Base-by-base conservation (phyloP, 1,284 basidiomycete species). In the Xerocomus amazonicus region DNA sequence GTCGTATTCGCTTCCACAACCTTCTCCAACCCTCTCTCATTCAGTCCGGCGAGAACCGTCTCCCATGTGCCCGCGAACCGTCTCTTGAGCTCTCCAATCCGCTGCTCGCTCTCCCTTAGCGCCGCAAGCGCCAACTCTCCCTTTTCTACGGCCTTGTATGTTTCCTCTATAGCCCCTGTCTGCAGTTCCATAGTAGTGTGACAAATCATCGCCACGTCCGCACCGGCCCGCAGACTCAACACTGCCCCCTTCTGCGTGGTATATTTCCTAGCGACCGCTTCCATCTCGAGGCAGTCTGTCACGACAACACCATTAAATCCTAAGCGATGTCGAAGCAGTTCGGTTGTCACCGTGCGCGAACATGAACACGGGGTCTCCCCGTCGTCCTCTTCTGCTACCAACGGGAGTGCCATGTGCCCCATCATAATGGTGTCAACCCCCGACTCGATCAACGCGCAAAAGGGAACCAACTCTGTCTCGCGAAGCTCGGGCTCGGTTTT, bases 261-360 rank as follows among this genome's bases (percentile, higher is more conserved):
- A 53, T 76, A 77, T 9, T 72, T 76, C 29, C 73, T 70, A 0
- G 77, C 73, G 14, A 87, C 76, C 13, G 85, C 83, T 43, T 80
- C 79, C 84, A 87, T 87, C 67, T 84, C 83, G 16, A 86, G 68
- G 56, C 83, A 85, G 60, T 85, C 83, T 0, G 83, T 84, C 23
- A 84, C 81, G 14, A 83, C 65, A 23, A 85, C 74, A 1, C 82
- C 81, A 2, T 68, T 39, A 63, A 75, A 85, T 3, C 70, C 70
- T 53, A 85, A 55, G 29, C 74, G 66, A 0, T 63, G 60, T 28
- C 80, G 71, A 16, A 85, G 67, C 10, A 87, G 59, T n/a, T 66
- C 74, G 1, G 72, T 80, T 33, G 78, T 81, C 39, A 84, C 73
- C 27, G 56, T 57, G 2, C 66, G 60, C 0, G 81, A 82, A 17